Percentiles rank a stretch among this genome's conserved stretches.
These are phyloP conservation scores for Trypanosoma lewisi DNA, from an alignment of 208 protist species.

Conservation along the genomic window DNA sequence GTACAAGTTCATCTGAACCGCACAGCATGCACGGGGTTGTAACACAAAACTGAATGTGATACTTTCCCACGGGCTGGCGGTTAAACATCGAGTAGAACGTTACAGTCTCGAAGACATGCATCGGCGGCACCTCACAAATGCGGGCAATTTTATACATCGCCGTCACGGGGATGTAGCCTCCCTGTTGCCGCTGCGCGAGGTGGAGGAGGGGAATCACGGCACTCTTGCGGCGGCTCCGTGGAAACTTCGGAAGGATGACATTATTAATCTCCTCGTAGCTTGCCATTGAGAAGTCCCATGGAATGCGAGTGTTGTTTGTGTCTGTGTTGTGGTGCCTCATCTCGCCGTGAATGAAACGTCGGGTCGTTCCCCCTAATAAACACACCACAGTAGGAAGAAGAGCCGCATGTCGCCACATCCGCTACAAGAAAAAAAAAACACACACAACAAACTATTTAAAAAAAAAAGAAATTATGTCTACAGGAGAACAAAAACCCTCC, in stretches of 20 bases:
- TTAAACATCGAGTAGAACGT: slow-evolving; percentile 96
- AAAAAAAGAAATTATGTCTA: background rate
- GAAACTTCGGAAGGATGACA: slow-evolving; percentile 91
- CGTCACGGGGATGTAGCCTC: slow-evolving; percentile 90
- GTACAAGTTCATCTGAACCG: slow-evolving; percentile 85
- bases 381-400: background rate
- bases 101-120: slow-evolving; percentile 91
- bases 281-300: slow-evolving; percentile 90
- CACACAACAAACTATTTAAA: background rate
- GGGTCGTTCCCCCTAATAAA: background rate
- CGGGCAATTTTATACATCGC: slow-evolving; percentile 95
- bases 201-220: slow-evolving; percentile 90
- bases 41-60: slow-evolving; percentile 93
- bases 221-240: slow-evolving; percentile 66
- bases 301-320: slow-evolving; percentile 88
- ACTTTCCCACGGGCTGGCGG: slow-evolving; percentile 92
- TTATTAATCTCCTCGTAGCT: slow-evolving; percentile 90
- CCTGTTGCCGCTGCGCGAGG: slow-evolving; percentile 90
- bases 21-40: slow-evolving; percentile 94
- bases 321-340: slow-evolving; percentile 88
- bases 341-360: slow-evolving; percentile 70
- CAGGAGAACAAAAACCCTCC: background rate
- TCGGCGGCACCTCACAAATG: slow-evolving; percentile 90
- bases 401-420: slow-evolving; percentile 24
- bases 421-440: slow-evolving; percentile 14